Evolutionary conservation across 768 basidiomycete genomes (phyloP), one percentile per base, ranked within the genome.

Genomic region (Lanmaoa rubissima): DNA sequence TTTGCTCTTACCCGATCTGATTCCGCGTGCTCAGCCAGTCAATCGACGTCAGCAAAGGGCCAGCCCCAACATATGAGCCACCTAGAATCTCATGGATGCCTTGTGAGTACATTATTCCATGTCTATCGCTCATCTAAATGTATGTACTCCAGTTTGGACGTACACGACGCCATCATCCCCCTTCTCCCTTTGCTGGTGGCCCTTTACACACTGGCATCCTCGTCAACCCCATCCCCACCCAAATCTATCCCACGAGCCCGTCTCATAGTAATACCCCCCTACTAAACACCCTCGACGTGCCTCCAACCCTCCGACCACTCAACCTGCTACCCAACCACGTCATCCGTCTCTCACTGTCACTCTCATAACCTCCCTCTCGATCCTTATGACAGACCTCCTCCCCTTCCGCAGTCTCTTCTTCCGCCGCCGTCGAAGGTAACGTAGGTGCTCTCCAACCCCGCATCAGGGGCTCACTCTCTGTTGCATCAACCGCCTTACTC

Each of bases 51-150:
- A 24, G 21, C 4, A 88, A 92, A 63, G 87, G 85, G 5, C 82
- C 83, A 9, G 79, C 85, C 0, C 88, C 17, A 96, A 94, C 61
- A 73, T 94, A 1, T 92, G 94, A 72, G 92, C 81, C 1, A 89
- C 94, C 32, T 93, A 94, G 69, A 95, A 95, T 62, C 80, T 94
- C 32, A 94, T 95, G 93, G 92, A 91, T 7, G 74, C 81, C 8
- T 74, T 86, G 90, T 93, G 72, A 61, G 89, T 63, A 21, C 19
- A 13, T 14, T 28, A 9, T 1, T 35, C 14, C 7, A 3, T 4
- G 5, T 32, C 38, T 3, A 17, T 26, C 28, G 1, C 2, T 9
- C 10, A 16, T 34, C 41, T 48, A 12, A 57, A 40, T 9, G 21
- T 28, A 90, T 4, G 13, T 19, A 26, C 16, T 41, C 11, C 55